These are phyloP conservation scores for Inga leiocalycina DNA, from an alignment of 306 rosid genomes.

Conservation along the genomic window DNA sequence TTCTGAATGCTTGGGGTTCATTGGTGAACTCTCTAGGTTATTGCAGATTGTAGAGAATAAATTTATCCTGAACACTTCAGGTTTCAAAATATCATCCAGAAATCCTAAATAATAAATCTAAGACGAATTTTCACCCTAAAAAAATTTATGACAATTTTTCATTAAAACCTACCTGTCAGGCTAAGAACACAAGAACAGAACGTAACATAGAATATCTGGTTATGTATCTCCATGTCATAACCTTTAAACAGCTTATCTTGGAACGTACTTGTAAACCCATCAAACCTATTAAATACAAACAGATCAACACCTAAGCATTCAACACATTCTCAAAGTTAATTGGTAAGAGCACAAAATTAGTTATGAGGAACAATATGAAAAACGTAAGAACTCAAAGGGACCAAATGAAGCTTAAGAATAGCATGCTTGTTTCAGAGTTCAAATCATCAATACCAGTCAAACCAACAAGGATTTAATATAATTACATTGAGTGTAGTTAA, in stretches of 20 bases:
- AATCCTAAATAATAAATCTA: neutral
- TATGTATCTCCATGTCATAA: conserved; percentile 97
- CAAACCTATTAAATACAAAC: conserved; percentile 46
- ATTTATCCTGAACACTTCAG: neutral
- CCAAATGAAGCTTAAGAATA: conserved; percentile 20
- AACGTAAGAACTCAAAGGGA: conserved; percentile 6
- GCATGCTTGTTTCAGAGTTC: conserved; percentile 7
- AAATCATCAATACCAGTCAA: conserved; percentile 22
- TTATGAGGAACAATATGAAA: neutral
- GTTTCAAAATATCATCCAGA: neutral
- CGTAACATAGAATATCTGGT: conserved; percentile 95
- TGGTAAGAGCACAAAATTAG: neutral
- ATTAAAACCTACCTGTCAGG: conserved; percentile 64
- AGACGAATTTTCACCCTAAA: neutral
- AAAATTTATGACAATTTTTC: neutral
- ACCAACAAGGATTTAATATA: conserved; percentile 21
- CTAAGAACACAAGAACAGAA: conserved; percentile 90
- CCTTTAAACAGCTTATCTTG: conserved; percentile 96
- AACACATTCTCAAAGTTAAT: conserved; percentile 4
- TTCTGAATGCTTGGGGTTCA: neutral
- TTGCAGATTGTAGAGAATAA: neutral
- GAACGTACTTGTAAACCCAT: conserved; percentile 98
- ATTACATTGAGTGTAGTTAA: conserved; percentile 5
- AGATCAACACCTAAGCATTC: conserved; percentile 24
- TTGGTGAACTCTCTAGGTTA: neutral